Evolutionary conservation across 2,329 filamentous ascomycete species (phyloP).

Genomic region (Aspergillus phoenicis): DNA sequence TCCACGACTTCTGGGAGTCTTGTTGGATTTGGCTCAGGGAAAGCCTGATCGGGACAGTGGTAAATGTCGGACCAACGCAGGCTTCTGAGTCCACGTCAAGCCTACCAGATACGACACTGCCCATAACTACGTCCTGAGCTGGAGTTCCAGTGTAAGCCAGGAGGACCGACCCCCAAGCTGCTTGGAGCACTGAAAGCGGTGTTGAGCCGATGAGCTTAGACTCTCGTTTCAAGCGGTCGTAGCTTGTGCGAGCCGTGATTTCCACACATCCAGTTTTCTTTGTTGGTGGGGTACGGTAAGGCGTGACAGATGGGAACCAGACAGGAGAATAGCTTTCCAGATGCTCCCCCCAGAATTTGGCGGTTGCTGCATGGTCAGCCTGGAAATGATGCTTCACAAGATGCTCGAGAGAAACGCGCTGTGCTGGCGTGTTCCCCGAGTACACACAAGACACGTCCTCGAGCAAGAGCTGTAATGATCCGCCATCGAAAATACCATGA

Average conservation of each 20-base stretch:
- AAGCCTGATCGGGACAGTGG: slow-evolving; percentile 38
- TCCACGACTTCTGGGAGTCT: slow-evolving; percentile 14
- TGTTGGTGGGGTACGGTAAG: slow-evolving; percentile 17
- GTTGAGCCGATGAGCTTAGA: slow-evolving; percentile 32
- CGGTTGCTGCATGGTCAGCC: slow-evolving; percentile 23
- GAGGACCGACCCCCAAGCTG: slow-evolving; percentile 40
- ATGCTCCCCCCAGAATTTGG: slow-evolving; percentile 26
- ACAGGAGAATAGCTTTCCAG: slow-evolving; percentile 24
- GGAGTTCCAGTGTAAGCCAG: slow-evolving; percentile 35
- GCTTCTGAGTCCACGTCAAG: slow-evolving; percentile 27
- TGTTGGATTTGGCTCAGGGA: slow-evolving; percentile 22
- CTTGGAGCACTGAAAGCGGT: slow-evolving; percentile 40
- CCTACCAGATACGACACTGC: slow-evolving; percentile 38
- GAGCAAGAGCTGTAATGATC: slow-evolving; percentile 38
- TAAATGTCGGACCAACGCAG: slow-evolving; percentile 40
- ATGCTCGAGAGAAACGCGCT: slow-evolving; percentile 28
- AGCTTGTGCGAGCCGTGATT: slow-evolving; percentile 23
- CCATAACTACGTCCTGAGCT: slow-evolving; percentile 39
- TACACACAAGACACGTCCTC: slow-evolving; percentile 33
- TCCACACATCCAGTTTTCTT: slow-evolving; percentile 25
- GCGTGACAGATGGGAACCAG: slow-evolving; percentile 29
- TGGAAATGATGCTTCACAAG: slow-evolving; percentile 31
- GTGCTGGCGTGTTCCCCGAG: slow-evolving; percentile 5
- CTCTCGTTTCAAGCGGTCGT: slow-evolving; percentile 34
- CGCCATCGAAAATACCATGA: slow-evolving; percentile 43